A percentile compares a stretch with the other conserved stretches of the same genome.
Conservation (phyloP, 768 basidiomycete genomes). For the Tricholoma terreum region DNA sequence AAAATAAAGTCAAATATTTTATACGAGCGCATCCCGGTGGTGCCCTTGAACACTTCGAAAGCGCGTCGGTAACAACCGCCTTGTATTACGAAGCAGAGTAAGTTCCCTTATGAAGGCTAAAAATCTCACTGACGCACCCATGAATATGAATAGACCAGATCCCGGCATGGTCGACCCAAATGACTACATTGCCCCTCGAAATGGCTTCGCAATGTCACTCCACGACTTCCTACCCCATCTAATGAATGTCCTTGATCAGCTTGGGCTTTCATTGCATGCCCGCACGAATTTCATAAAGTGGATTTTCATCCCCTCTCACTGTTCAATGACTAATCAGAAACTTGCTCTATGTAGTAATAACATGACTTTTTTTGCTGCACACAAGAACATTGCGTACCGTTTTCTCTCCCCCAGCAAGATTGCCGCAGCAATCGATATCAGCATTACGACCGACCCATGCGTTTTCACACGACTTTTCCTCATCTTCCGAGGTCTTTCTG, state of each 20-base stretch:
- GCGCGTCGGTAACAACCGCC: constrained; percentile 73
- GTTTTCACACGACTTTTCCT: constrained; percentile 83
- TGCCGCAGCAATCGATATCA: constrained; percentile 84
- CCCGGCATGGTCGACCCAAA: constrained; percentile 71
- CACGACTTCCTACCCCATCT: constrained; percentile 78
- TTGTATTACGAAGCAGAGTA: constrained; percentile 86
- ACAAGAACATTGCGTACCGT: constrained; percentile 89
- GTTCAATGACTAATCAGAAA: not conserved
- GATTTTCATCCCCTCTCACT: constrained; percentile 17
- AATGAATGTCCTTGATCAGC: constrained; percentile 77
- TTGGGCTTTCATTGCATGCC: constrained; percentile 81
- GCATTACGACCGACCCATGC: constrained; percentile 77
- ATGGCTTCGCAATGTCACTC: constrained; percentile 83
- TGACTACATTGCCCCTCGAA: constrained; percentile 76
- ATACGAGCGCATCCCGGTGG: constrained; percentile 81
- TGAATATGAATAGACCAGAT: constrained; percentile 58
- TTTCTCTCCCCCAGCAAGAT: constrained; percentile 78
- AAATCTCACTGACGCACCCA: not conserved
- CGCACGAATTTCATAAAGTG: constrained; percentile 82
- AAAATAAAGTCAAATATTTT: constrained; percentile 80
- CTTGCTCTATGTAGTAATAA: constrained; percentile 53
- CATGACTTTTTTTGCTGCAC: constrained; percentile 65
- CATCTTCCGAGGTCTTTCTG: constrained; percentile 78
- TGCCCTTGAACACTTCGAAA: constrained; percentile 83
- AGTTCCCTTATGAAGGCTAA: constrained; percentile 24